Evolutionary conservation across 1,284 basidiomycete genomes (phyloP).

Genomic region (Tremellales sp.): DNA sequence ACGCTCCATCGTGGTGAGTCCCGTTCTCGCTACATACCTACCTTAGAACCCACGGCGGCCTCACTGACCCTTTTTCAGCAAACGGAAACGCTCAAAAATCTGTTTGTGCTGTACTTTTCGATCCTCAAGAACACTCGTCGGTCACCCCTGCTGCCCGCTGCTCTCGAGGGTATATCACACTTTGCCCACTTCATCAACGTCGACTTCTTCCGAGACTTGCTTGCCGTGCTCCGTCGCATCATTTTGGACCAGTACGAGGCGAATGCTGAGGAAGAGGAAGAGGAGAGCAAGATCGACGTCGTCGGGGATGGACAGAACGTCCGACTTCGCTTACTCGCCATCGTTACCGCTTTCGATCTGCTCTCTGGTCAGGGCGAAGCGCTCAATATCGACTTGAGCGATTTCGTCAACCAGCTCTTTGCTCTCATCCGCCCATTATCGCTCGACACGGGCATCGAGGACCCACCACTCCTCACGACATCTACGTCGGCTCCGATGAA

Average conservation of each 20-base stretch:
- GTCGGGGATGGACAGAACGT: slow-evolving; percentile 48
- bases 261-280: slow-evolving; percentile 45
- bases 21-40: background rate
- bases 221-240: slow-evolving; percentile 77
- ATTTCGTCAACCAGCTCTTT: slow-evolving; percentile 66
- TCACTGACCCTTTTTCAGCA: slow-evolving; percentile 59
- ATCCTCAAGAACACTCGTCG: slow-evolving; percentile 85
- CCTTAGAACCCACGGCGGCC: too few species aligned
- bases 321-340: slow-evolving; percentile 73
- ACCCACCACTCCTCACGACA: slow-evolving; percentile 39
- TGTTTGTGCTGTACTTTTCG: slow-evolving; percentile 96
- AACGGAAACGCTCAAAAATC: slow-evolving; percentile 95
- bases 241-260: slow-evolving; percentile 56
- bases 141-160: slow-evolving; percentile 77
- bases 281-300: slow-evolving; percentile 42
- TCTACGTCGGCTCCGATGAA: slow-evolving; percentile 19
- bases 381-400: slow-evolving; percentile 88
- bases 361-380: slow-evolving; percentile 97
- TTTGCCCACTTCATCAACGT: slow-evolving; percentile 97
- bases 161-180: slow-evolving; percentile 84
- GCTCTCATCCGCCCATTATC: slow-evolving; percentile 52
- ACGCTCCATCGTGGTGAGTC: slow-evolving; percentile 68
- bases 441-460: slow-evolving; percentile 52
- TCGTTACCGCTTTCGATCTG: slow-evolving; percentile 93
- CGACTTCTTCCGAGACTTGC: slow-evolving; percentile 96